Evolutionary conservation across 768 basidiomycete species (phyloP).

Genomic region (Russula lepida): DNA sequence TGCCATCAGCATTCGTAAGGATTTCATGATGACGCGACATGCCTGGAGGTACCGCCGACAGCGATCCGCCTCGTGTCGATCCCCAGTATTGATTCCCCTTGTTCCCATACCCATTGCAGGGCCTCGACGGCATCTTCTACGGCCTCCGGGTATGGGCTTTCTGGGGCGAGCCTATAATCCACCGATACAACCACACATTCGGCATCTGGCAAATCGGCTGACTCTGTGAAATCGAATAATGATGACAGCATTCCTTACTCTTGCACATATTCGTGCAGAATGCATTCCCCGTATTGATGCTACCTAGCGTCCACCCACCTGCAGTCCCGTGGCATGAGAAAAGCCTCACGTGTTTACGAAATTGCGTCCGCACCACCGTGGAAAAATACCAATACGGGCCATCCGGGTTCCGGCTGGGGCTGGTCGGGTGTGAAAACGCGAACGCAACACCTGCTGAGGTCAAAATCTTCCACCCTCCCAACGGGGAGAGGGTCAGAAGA

Average conservation of each 20-base stretch:
- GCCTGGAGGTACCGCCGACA: conserved; percentile 71
- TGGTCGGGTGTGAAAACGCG: conserved; percentile 60
- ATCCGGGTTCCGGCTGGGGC: conserved; percentile 41
- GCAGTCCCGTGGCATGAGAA: background rate
- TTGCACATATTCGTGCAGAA: conserved; percentile 56
- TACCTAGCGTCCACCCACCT: conserved; percentile 77
- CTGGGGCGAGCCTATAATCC: conserved; percentile 66
- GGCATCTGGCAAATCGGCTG: conserved; percentile 34
- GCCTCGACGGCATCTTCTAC: conserved; percentile 65
- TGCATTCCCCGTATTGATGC: conserved; percentile 48
- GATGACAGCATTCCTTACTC: conserved; percentile 29
- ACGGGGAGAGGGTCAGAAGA: conserved; percentile 49
- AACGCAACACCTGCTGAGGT: conserved; percentile 43
- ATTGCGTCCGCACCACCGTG: conserved; percentile 48
- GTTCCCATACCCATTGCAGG: conserved; percentile 47
- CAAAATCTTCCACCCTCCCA: conserved; percentile 45
- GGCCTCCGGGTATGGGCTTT: conserved; percentile 61
- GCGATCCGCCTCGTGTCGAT: conserved; percentile 49
- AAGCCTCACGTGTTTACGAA: background rate
- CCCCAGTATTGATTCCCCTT: conserved; percentile 40
- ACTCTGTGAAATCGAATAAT: background rate
- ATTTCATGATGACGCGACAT: background rate
- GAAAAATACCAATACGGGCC: conserved; percentile 68
- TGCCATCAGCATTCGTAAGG: background rate
- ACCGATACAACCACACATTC: conserved; percentile 57